Evolutionary conservation across 495 filamentous ascomycete genomes (phyloP), one percentile per base, ranked within the genome.

Genomic region (Penicillium fimorum): DNA sequence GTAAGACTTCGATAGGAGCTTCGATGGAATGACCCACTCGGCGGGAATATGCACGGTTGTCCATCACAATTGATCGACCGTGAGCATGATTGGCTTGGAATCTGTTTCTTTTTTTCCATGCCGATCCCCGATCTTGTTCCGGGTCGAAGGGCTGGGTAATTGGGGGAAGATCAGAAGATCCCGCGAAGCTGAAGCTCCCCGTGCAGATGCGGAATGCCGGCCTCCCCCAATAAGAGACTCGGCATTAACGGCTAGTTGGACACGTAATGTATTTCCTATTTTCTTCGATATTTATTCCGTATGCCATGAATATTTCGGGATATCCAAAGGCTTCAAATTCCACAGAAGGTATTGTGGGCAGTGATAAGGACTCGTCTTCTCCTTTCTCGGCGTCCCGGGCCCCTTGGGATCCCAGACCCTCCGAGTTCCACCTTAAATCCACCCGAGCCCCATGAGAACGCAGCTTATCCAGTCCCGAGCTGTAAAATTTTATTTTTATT

Each of bases 21-120:
- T 66, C 59, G 57, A 61, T 61, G 60, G 64, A 65, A 67, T 65
- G 67, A 50, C 59, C 65, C 69, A 71, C 63, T 35, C 13, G 42
- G 64, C 57, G 62, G 60, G 44, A 58, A 60, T 66, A 66, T 69
- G 63, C 64, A 64, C 50, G 38, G 51, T 57, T 63, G 49, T 51
- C 41, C 54, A 62, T 48, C 22, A 47, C 33, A 41, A 45, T 55
- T 56, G 47, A n/a, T 20, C 4, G 1, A 25, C 4, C n/a, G 17
- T 6, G 18, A 42, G 13, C 18, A 1, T 37, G 30, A 45, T 53
- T 53, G 17, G 30, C 20, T 24, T 4, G 8, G 27, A 30, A 53
- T 17, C 29, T 4, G 48, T 15, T 37, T 12, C 10, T 33, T 25
- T n/a, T 42, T 35, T 11, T 25, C 30, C 41, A 53, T 37, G 40